Base-by-base conservation (phyloP, 176 grass and related monocot species). In the Microstegium vimineum region DNA sequence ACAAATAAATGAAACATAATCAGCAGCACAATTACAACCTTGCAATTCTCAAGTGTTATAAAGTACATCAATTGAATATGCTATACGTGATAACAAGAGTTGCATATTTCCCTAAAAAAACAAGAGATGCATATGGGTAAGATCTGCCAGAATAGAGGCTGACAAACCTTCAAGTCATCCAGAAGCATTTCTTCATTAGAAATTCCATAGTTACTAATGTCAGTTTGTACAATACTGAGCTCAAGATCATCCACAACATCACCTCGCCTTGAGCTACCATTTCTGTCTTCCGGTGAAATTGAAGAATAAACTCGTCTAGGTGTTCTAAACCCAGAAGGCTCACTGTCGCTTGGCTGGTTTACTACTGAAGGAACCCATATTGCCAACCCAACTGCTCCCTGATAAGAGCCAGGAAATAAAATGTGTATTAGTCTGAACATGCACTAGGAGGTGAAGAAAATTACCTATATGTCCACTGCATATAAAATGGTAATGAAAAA, bases 341-440 rank as follows among this genome's bases (percentile, higher is more conserved):
- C 90, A 73, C 26, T 52, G n/a, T 92, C 89, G 34, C 86, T 95
- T 62, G 87, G 37, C 56, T 91, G 90, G 87, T 93, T 98, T 81
- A 81, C 92, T 20, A 99, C 91, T 86, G 96, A 99, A 85, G 93
- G 96, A 76, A 99, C 96, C 93, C 96, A 99, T 79, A 99, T 99
- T 68, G 96, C 96, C 84, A 99, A 90, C 38, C 96, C 93, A 88
- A 99, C 96, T 86, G 96, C 96, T 78, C 96, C 96, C 93, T 99
- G 67, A 71, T 78, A 47, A 65, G 35, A 56, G 83, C 27, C 11
- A 67, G 62, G 27, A 62, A 22, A 22, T 18, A 74, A 45, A 51
- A 87, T 64, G 13, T 0, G 15, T 35, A 38, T 70, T 69, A 75
- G 47, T 77, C 46, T 33, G 25, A 76, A 69, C 76, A 79, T 64